A percentile compares a stretch with the other conserved stretches of the same genome.
These are phyloP conservation scores for Entomortierella lignicola DNA, from an alignment of 192 early-diverging fungal genomes.

Conservation along the genomic window DNA sequence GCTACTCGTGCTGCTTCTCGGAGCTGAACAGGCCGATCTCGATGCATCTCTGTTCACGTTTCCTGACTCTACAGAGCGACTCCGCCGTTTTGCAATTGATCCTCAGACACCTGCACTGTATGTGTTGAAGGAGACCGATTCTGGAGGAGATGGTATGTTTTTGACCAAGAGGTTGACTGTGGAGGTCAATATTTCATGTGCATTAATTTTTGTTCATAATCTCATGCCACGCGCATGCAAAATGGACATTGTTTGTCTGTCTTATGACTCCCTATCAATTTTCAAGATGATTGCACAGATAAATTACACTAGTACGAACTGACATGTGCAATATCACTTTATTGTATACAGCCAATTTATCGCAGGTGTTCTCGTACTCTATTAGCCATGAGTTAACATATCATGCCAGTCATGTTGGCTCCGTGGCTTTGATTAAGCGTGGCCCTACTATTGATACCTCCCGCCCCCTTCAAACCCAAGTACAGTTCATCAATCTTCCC, in stretches of 20 bases:
- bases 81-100: conserved; percentile 83
- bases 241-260: background rate
- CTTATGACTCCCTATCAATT: conserved; percentile 16
- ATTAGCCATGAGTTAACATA: conserved; percentile 82
- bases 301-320: conserved; percentile 4
- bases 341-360: conserved; percentile 43
- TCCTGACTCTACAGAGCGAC: conserved; percentile 78
- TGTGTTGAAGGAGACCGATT: conserved; percentile 80
- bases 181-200: too few relatives aligned
- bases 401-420: conserved; percentile 76
- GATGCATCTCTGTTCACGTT: conserved; percentile 68
- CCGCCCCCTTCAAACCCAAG: conserved; percentile 79
- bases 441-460: conserved; percentile 75
- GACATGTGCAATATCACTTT: conserved; percentile 39
- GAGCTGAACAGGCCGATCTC: conserved; percentile 71
- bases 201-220: background rate
- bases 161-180: background rate
- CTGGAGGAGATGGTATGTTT: conserved; percentile 55
- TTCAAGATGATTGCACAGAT: background rate
- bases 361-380: conserved; percentile 63
- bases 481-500: conserved; percentile 93
- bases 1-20: conserved; percentile 79
- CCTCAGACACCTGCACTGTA: conserved; percentile 76
- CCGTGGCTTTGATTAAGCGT: conserved; percentile 85
- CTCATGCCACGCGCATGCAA: background rate